phyloP scores from a whole-genome alignment of 176 grass and related monocot genomes.

The Hordeum marinum region DNA sequence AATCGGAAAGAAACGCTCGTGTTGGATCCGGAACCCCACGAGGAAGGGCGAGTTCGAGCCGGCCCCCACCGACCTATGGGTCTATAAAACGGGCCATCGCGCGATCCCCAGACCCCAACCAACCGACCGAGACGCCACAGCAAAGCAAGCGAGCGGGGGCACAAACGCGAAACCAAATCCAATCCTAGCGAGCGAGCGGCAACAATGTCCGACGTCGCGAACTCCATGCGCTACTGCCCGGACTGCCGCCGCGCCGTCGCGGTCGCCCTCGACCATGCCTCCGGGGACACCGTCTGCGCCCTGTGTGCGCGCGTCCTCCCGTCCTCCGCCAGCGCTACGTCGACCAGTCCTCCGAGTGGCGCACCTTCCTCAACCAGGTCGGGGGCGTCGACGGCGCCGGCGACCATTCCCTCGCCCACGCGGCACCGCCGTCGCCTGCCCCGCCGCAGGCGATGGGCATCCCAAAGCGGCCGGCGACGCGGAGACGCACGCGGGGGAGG shows the following conservation, averaged over 20 bases:
- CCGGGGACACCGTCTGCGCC: slow-evolving; percentile 26
- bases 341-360: slow-evolving; percentile 9
- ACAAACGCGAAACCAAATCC: not conserved
- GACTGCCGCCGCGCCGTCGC: slow-evolving; percentile 4
- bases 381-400: not conserved
- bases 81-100: too few species aligned
- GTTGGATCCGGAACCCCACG: too few species aligned
- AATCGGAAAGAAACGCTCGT: too few species aligned
- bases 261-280: not conserved
- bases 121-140: too few species aligned
- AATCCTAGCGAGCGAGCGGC: not conserved
- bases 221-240: slow-evolving; percentile 15
- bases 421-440: not conserved
- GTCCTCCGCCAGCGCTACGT: not conserved
- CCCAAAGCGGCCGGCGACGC: not conserved
- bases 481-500: not conserved
- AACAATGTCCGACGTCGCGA: not conserved
- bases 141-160: too few species aligned
- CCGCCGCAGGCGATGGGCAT: not conserved
- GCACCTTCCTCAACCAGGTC: not conserved
- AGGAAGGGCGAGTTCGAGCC: too few species aligned
- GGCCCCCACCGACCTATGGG: too few species aligned
- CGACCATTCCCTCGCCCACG: not conserved
- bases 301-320: not conserved
- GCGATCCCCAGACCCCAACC: too few species aligned